Evolutionary conservation across 2,329 filamentous ascomycete genomes (phyloP).

Genomic region (Botrytis paeoniae): DNA sequence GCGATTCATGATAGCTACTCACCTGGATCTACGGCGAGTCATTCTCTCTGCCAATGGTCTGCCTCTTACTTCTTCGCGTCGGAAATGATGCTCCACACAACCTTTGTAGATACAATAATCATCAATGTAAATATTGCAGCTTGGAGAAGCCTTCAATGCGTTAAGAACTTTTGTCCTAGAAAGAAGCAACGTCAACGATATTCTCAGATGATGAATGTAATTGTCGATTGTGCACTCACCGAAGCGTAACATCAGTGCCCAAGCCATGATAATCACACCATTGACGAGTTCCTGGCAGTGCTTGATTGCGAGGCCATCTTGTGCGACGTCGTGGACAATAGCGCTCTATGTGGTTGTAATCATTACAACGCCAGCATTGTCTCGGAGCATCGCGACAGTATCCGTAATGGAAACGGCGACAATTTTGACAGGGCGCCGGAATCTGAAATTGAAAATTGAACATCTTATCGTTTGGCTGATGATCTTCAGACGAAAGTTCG

Average conservation of each 20-base stretch:
- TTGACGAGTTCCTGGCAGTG: slow-evolving; percentile 26
- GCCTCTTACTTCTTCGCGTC: slow-evolving; percentile 16
- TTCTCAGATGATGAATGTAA: neutral
- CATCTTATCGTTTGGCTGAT: neutral
- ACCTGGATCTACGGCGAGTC: slow-evolving; percentile 17
- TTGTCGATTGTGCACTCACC: neutral
- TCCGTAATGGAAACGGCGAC: slow-evolving; percentile 29
- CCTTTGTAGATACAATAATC: slow-evolving; percentile 30
- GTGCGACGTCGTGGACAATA: slow-evolving; percentile 27
- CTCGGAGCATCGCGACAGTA: slow-evolving; percentile 22
- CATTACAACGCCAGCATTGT: slow-evolving; percentile 26
- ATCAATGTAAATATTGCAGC: slow-evolving; percentile 28
- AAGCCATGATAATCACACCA: slow-evolving; percentile 30
- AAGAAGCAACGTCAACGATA: neutral
- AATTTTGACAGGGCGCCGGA: slow-evolving; percentile 28
- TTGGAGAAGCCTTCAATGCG: slow-evolving; percentile 29
- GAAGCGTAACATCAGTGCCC: slow-evolving; percentile 22
- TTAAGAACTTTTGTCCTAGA: slow-evolving; percentile 25
- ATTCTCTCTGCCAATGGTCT: slow-evolving; percentile 23
- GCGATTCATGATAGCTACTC: neutral
- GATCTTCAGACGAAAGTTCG: no score
- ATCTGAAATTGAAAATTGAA: slow-evolving; percentile 22
- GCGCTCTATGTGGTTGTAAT: slow-evolving; percentile 28
- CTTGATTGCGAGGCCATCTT: slow-evolving; percentile 19
- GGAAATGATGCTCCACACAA: slow-evolving; percentile 24